Evolutionary conservation across 140 eudicot species (phyloP).

Genomic region (Stevia rebaudiana): DNA sequence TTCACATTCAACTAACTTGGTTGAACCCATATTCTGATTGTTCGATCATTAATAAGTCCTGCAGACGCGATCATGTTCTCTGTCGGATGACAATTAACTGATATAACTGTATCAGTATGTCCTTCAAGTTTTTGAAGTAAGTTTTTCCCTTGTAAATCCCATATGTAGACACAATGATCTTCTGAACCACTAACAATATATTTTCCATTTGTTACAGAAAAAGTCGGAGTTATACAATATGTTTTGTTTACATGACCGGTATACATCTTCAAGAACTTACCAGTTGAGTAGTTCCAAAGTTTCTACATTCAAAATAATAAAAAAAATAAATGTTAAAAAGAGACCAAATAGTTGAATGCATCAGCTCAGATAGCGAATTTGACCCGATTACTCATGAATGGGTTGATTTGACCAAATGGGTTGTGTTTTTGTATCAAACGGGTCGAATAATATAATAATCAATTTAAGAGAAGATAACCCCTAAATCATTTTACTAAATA

Average conservation of each 20-base stretch:
- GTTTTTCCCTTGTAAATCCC: conserved; percentile 77
- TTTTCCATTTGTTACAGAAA: conserved; percentile 69
- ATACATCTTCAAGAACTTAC: conserved; percentile 66
- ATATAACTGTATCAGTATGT: conserved; percentile 77
- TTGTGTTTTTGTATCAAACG: not conserved
- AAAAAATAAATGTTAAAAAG: conserved; percentile 5
- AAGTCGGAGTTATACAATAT: conserved; percentile 75
- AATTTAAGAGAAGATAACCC: not conserved
- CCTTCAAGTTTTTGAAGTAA: conserved; percentile 84
- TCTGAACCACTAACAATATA: conserved; percentile 90
- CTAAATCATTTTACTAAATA: not conserved
- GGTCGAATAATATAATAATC: not conserved
- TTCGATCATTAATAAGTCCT: conserved; percentile 56
- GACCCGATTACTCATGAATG: not conserved
- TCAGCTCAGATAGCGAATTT: no score
- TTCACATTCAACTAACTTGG: conserved; percentile 27
- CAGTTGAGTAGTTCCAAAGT: conserved; percentile 68
- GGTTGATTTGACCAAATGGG: not conserved
- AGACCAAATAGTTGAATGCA: not conserved
- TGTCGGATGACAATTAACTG: conserved; percentile 70
- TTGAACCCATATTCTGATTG: conserved; percentile 76
- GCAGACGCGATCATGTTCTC: conserved; percentile 84
- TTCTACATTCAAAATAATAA: conserved; percentile 43
- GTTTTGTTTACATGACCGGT: conserved; percentile 60
- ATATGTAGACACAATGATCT: conserved; percentile 71